Percentiles rank a stretch among this genome's conserved stretches.
Evolutionary conservation across 805 yeast species (phyloP).

Genomic region (Sugiyamaella qingdaonensis): DNA sequence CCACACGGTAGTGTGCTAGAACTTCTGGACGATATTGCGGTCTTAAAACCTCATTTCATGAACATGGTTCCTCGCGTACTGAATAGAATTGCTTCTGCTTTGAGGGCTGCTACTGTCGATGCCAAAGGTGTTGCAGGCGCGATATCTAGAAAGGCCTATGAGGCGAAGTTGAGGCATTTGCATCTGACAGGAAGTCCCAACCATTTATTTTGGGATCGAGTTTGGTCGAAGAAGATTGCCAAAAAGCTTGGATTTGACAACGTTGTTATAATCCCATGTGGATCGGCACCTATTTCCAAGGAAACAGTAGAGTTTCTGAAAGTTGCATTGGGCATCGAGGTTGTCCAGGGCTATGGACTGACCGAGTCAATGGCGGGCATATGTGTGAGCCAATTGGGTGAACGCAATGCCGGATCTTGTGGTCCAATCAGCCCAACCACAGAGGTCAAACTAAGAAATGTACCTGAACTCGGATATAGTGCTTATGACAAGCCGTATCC

Average conservation of each 20-base stretch:
- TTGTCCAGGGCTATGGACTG: constrained; percentile 70
- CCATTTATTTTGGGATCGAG: constrained; percentile 34
- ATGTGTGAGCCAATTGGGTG: constrained; percentile 39
- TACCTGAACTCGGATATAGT: constrained; percentile 58
- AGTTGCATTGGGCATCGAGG: constrained; percentile 53
- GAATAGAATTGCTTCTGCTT: constrained; percentile 57
- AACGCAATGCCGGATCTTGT: constrained; percentile 48
- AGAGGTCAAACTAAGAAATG: constrained; percentile 58
- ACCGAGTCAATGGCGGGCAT: constrained; percentile 71
- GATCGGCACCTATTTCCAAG: constrained; percentile 69
- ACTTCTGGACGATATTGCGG: constrained; percentile 54
- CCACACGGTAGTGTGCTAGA: constrained; percentile 52
- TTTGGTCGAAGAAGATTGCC: constrained; percentile 43
- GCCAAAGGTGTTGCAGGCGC: constrained; percentile 45
- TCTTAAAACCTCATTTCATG: constrained; percentile 49
- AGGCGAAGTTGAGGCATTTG: constrained; percentile 35
- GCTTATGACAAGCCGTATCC: constrained; percentile 40
- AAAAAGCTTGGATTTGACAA: constrained; percentile 47
- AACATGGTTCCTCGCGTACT: constrained; percentile 62
- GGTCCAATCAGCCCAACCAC: constrained; percentile 55
- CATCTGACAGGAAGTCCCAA: constrained; percentile 39
- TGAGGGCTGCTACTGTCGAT: constrained; percentile 45
- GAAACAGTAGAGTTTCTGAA: constrained; percentile 59
- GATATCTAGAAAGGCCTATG: constrained; percentile 39
- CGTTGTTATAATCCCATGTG: constrained; percentile 40